phyloP scores from a whole-genome alignment of 495 filamentous ascomycete genomes.

The Tuber indicum region DNA sequence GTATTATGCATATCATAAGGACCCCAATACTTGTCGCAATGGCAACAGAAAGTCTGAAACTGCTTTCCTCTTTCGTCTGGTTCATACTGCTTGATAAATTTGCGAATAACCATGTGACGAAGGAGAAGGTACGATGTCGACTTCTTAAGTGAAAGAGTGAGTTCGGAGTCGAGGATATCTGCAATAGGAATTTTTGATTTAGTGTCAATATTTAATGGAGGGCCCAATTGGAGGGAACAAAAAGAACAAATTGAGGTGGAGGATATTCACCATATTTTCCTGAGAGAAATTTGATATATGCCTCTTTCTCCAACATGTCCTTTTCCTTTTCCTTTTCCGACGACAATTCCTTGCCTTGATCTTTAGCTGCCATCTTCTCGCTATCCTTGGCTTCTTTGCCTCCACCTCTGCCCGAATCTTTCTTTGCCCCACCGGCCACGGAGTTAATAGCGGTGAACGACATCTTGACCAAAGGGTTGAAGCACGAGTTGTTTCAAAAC shows the following conservation, averaged over 20 bases:
- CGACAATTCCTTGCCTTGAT: neutral
- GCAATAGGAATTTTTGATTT: neutral
- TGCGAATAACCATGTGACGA: neutral
- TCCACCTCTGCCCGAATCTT: neutral
- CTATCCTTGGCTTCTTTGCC: neutral
- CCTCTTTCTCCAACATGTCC: neutral
- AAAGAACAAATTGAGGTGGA: neutral
- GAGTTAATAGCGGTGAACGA: neutral
- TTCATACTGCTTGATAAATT: neutral
- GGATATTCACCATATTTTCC: neutral
- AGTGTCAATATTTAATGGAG: neutral
- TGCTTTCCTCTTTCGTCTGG: neutral
- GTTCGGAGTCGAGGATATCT: neutral
- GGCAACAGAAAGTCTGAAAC: neutral
- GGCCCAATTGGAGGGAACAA: neutral
- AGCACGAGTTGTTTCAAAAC: neutral
- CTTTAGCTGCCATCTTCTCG: neutral
- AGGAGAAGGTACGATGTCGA: neutral
- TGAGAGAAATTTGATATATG: neutral
- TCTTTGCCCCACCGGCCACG: neutral
- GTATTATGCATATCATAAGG: slow-evolving; percentile 2
- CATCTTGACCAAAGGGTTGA: neutral
- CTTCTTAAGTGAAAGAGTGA: neutral
- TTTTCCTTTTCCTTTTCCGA: neutral
- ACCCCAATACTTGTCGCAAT: slow-evolving; percentile 1